Evolutionary conservation across 2,329 filamentous ascomycete genomes (phyloP).

Genomic region (Hypomyces rosellus): DNA sequence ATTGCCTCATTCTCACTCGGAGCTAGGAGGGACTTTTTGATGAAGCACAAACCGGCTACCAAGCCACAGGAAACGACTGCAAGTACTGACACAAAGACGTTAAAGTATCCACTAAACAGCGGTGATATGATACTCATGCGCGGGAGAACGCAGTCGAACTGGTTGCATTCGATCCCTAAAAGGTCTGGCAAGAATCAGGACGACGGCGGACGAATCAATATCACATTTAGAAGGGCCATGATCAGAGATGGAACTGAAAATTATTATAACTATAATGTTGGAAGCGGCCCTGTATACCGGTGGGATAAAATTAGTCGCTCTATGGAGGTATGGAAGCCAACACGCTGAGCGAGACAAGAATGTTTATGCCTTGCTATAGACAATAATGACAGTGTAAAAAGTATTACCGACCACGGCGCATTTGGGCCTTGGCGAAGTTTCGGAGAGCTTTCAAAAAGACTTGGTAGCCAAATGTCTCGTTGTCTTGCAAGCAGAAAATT

Average conservation of each 20-base stretch:
- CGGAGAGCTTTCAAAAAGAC: constrained; percentile 82
- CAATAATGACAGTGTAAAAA: not conserved
- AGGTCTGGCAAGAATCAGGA: constrained; percentile 56
- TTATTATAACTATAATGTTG: constrained; percentile 80
- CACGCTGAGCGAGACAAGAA: constrained; percentile 13
- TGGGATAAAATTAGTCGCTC: constrained; percentile 56
- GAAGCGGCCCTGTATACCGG: constrained; percentile 58
- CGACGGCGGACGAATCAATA: constrained; percentile 64
- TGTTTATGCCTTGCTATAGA: not conserved
- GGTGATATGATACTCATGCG: constrained; percentile 79
- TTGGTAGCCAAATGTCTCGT: constrained; percentile 84
- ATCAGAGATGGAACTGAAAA: constrained; percentile 70
- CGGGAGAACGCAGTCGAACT: constrained; percentile 66
- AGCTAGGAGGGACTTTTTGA: constrained; percentile 64
- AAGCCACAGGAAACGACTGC: not conserved
- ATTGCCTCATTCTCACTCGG: constrained; percentile 73
- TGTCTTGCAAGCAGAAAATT: constrained; percentile 76
- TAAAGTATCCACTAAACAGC: constrained; percentile 50
- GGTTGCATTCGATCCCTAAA: constrained; percentile 75
- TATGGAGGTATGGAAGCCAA: constrained; percentile 36
- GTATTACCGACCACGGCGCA: constrained; percentile 67
- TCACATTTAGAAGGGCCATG: constrained; percentile 69
- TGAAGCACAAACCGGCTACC: constrained; percentile 66
- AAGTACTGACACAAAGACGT: constrained; percentile 25
- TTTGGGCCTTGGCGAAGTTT: constrained; percentile 80